Evolutionary conservation across 2,329 filamentous ascomycete genomes (phyloP), one percentile per base, ranked within the genome.

Genomic region (Fusarium fracticaudum): DNA sequence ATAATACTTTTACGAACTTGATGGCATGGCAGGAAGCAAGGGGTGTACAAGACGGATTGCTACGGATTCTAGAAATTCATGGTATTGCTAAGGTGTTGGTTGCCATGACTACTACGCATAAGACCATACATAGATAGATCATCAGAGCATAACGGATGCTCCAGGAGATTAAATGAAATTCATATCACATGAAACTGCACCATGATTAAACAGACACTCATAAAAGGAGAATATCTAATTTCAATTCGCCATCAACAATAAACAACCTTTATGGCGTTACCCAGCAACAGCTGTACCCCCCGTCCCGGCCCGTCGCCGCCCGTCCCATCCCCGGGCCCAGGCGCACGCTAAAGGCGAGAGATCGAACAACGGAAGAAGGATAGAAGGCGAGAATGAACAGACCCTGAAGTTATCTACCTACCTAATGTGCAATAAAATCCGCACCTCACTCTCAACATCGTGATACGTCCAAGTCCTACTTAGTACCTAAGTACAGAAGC

Each of bases 251-350:
- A 55, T 65, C 67, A 70, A 70, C 59, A 70, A 60, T 43, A 62
- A 71, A 72, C 47, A 72, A 72, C 41, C 22, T 57, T 35, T 37
- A 26, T 15, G 9, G 40, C 35, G 48, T 72, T 60, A 65, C 54
- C 69, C 24, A 69, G 54, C 69, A 64, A 55, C 69, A 54, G 24
- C 18, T 37, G 31, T 43, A 40, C 47, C 63, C 68, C 24, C 58
- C 31, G 50, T 55, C 45, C 66, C 70, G 70, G 64, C 69, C 70
- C 70, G 64, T 53, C 69, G 64, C 64, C 64, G 64, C 60, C 69
- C 58, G 68, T 59, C 45, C 55, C 64, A 35, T 40, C 55, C 70
- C 60, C 26, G 41, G 54, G 64, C 38, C 61, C 59, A 37, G 47
- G 69, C 58, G 55, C 68, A 47, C 69, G 64, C 70, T 69, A 72